Evolutionary conservation across 2,329 filamentous ascomycete species (phyloP), one percentile per base, ranked within the genome.

Genomic region (Curvularia lunata): DNA sequence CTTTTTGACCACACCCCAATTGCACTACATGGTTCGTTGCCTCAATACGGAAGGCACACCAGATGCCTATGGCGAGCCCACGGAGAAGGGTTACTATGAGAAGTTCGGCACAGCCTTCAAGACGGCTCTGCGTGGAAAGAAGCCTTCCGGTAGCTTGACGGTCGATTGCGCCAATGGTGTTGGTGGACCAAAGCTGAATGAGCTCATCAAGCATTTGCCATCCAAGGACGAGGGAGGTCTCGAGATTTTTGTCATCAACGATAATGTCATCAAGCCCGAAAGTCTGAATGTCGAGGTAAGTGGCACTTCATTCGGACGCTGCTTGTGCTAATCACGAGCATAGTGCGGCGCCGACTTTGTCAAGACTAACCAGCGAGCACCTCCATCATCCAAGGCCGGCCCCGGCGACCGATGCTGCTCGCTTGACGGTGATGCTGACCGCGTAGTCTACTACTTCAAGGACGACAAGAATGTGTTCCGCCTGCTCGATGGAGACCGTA

Each of bases 101-200:
- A 99, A 99, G 83, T 85, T 97, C 52, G 85, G 87, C 40, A 84
- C 86, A 58, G 93, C 95, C 21, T 97, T 97, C 80, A 89, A 90
- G 75, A 87, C 86, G 62, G 91, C 94, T 54, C 89, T 97, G 79
- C 87, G 88, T 66, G 88, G 87, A 68, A 93, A 89, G 76, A 83
- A 73, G 60, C 68, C 92, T 41, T 82, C 85, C 50, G 92, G 92
- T 5, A 79, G 85, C 55, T 81, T 99, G 63, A 91, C 88, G 6
- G 92, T 99, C 13, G 95, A 99, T 78, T 97, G 94, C 76, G 95
- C 95, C 70, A 99, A 99, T 72, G 95, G 95, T 70, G 92, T 99
- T 58, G 95, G 95, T 68, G 95, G 92, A 3, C 93, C 94, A 40
- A 97, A 97, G 81, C 81, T 99, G 67, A 83, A 83, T 61, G 91